These are phyloP conservation scores for Gossypium arboreum DNA, from an alignment of 345 rosid genomes.

Conservation along the genomic window DNA sequence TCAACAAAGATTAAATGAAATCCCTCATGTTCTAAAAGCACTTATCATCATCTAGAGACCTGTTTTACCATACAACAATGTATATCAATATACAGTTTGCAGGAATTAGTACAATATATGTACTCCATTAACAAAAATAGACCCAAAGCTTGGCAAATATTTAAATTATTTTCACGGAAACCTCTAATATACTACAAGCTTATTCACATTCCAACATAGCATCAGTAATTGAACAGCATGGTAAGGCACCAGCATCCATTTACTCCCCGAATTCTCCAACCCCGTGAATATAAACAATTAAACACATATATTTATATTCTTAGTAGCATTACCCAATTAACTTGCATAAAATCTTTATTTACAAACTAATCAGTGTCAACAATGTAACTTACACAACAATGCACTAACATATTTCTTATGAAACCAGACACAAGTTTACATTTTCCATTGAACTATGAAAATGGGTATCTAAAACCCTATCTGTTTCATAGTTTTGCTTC, in stretches of 20 bases:
- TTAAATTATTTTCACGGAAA: not conserved
- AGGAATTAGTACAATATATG: not conserved
- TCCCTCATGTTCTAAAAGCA: not conserved
- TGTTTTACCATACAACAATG: not conserved
- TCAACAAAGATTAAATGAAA: not conserved
- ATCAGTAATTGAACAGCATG: not conserved
- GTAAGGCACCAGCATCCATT: not conserved
- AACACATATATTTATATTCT: not conserved
- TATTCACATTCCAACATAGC: not conserved
- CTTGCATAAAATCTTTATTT: not conserved
- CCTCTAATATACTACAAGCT: no score
- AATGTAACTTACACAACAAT: not conserved
- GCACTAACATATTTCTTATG: not conserved
- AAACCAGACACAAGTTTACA: not conserved
- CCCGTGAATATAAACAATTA: not conserved
- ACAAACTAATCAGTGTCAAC: not conserved
- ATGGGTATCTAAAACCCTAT: not conserved
- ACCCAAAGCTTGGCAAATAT: not conserved
- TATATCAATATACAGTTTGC: not conserved
- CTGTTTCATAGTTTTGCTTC: not conserved
- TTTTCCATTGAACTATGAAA: not conserved
- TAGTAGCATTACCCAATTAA: not conserved
- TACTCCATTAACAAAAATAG: slow-evolving; percentile 1
- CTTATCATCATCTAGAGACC: not conserved
- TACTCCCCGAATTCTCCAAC: not conserved